Conservation (phyloP, 306 rosid species). For the Trichosanthes cucumerina region DNA sequence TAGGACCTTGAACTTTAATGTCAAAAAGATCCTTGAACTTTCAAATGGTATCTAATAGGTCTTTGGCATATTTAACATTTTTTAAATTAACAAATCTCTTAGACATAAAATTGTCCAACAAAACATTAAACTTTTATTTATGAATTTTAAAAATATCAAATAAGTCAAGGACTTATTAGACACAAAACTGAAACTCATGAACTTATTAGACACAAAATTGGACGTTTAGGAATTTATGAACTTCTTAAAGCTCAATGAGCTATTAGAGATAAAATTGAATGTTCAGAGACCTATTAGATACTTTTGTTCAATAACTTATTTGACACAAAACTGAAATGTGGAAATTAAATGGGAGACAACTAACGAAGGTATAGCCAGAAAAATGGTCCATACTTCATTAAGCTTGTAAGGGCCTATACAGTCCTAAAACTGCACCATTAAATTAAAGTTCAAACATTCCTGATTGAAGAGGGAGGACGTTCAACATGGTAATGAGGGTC, state of each 20-base stretch:
- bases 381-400: not conserved
- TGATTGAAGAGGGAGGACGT: not conserved
- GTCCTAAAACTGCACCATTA: not conserved
- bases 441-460: not conserved
- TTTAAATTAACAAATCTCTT: too few species aligned
- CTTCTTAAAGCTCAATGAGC: too few species aligned
- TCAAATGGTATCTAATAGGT: not conserved
- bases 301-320: too few species aligned
- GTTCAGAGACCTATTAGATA: too few species aligned
- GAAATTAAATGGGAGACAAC: not conserved
- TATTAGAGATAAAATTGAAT: too few species aligned
- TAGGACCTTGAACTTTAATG: not conserved
- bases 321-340: not conserved
- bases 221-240: too few species aligned
- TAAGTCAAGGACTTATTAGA: too few species aligned
- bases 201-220: too few species aligned
- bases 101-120: not conserved
- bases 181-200: too few species aligned
- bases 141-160: too few species aligned
- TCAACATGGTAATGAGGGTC: not conserved
- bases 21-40: not conserved
- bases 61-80: not conserved
- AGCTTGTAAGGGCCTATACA: not conserved
- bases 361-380: not conserved
- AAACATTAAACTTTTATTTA: too few species aligned